Evolutionary conservation across 192 early-diverging fungal genomes (phyloP).

Genomic region (Gryganskiella cystojenkinii): DNA sequence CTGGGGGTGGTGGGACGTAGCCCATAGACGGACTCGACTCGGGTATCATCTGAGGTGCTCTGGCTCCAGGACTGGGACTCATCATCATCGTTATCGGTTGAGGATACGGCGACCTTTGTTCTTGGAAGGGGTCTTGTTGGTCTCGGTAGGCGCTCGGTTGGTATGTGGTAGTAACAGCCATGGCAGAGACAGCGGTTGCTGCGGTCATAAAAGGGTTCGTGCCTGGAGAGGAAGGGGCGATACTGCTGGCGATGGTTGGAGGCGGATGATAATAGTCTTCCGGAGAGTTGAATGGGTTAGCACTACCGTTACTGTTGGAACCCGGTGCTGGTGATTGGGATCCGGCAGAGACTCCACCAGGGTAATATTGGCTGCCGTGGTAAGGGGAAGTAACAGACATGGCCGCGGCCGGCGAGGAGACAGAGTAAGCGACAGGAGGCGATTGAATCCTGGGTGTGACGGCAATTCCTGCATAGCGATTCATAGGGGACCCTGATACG

Average conservation of each 20-base stretch:
- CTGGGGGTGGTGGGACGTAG: conserved; percentile 19
- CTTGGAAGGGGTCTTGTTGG: conserved; percentile 12
- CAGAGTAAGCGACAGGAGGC: neutral
- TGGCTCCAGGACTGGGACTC: conserved; percentile 21
- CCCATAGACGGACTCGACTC: conserved; percentile 3
- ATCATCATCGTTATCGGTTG: neutral
- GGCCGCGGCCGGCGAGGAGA: neutral
- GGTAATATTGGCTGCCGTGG: no score
- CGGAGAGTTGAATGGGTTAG: neutral
- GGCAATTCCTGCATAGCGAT: neutral
- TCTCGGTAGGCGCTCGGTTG: neutral
- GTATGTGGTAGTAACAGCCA: neutral
- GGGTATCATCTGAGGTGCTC: conserved; percentile 29
- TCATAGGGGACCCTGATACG: neutral
- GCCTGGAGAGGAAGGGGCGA: conserved; percentile 1
- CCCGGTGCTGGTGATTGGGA: neutral
- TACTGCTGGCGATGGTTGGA: neutral
- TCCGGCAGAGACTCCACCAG: no score
- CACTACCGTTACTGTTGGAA: neutral
- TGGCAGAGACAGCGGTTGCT: neutral
- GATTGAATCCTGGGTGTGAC: conserved; percentile 5
- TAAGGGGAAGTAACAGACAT: neutral
- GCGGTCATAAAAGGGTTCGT: conserved; percentile 17
- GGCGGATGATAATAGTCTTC: conserved; percentile 14
- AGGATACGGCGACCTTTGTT: neutral